Conservation (phyloP, 352 stramenopile species). For the Globisporangium camurandrum region DNA sequence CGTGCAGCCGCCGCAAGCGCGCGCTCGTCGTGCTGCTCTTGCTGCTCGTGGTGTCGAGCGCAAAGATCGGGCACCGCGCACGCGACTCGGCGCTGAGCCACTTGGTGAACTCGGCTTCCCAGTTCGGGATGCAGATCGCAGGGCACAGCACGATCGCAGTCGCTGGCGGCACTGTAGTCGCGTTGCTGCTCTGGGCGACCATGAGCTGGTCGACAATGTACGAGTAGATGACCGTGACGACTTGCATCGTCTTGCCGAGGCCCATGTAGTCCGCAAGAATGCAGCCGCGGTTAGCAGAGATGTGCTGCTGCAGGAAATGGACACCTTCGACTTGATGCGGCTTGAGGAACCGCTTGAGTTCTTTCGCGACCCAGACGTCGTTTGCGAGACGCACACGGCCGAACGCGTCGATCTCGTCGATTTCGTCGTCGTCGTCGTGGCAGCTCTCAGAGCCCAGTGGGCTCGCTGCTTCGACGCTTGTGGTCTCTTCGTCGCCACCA, state of each 20-base stretch:
- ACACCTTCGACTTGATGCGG: constrained; percentile 73
- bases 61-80: constrained; percentile 44
- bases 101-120: constrained; percentile 96
- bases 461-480: constrained; percentile 33
- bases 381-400: constrained; percentile 38
- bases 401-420: constrained; percentile 34
- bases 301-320: constrained; percentile 55
- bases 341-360: constrained; percentile 72
- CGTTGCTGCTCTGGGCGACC: constrained; percentile 3
- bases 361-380: constrained; percentile 57
- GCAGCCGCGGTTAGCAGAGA: constrained; percentile 50
- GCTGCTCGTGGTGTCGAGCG: constrained; percentile 50
- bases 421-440: constrained; percentile 14
- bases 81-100: constrained; percentile 80
- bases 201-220: constrained; percentile 55
- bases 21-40: constrained; percentile 41
- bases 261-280: constrained; percentile 89
- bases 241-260: constrained; percentile 85
- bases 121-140: constrained; percentile 96
- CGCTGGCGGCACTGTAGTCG: constrained; percentile 6
- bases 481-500: constrained; percentile 29
- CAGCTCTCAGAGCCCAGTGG: constrained; percentile 18
- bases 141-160: constrained; percentile 92
- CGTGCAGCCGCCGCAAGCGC: constrained; percentile 50
- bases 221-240: constrained; percentile 80